A percentile compares a stretch with the other conserved stretches of the same genome.
phyloP scores from a whole-genome alignment of 73 alveolate genomes.

The Tetrahymena borealis region DNA sequence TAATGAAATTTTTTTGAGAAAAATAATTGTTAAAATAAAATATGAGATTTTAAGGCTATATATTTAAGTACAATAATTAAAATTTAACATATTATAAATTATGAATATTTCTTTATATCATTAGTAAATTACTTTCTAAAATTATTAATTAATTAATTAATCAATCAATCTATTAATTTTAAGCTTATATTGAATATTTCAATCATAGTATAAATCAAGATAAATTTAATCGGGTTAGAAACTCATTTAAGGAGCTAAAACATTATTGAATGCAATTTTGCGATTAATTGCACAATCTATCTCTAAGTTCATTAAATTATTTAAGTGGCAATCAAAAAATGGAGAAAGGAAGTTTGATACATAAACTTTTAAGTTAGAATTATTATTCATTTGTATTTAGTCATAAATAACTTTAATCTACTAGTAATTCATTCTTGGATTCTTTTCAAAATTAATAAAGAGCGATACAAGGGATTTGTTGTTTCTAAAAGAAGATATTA shows the following conservation, averaged over 20 bases:
- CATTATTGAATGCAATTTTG: not conserved
- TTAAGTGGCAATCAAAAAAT: not conserved
- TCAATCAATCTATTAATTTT: too few species aligned
- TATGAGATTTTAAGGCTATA: too few species aligned
- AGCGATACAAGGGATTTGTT: not conserved
- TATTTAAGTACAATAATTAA: too few species aligned
- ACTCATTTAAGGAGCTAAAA: not conserved
- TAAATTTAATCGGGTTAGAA: not conserved
- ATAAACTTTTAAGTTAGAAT: not conserved
- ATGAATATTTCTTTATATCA: too few species aligned
- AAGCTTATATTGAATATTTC: not conserved
- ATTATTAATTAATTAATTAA: too few species aligned
- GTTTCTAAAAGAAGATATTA: not conserved
- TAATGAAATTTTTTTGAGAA: too few species aligned
- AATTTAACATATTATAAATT: too few species aligned
- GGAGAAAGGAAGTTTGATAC: not conserved
- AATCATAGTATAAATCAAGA: not conserved
- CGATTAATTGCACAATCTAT: not conserved
- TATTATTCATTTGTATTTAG: not conserved
- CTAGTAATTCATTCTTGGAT: not conserved
- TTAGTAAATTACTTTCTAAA: too few species aligned
- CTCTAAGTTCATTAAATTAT: not conserved
- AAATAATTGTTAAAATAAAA: too few species aligned
- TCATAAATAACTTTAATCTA: not conserved
- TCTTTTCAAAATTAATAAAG: not conserved